These are phyloP conservation scores for Pyrus bretschneideri DNA, from an alignment of 306 rosid genomes.

Conservation along the genomic window DNA sequence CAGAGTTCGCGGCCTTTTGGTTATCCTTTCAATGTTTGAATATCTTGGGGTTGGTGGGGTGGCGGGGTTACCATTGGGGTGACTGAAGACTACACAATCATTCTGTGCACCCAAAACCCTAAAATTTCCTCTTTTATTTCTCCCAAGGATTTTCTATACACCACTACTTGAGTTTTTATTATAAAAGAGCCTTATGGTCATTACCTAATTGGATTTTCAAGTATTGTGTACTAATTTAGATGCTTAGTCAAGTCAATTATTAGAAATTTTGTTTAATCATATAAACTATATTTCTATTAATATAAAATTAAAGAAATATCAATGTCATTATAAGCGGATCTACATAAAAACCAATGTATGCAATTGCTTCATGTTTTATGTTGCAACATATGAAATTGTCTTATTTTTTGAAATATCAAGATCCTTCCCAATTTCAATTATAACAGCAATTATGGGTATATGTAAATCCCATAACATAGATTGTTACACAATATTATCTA, in stretches of 20 bases:
- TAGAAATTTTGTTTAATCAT: neutral
- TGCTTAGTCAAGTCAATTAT: neutral
- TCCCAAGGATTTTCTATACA: neutral
- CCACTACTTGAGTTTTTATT: neutral
- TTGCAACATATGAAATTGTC: too few species aligned
- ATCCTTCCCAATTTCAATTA: too few species aligned
- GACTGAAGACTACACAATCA: neutral
- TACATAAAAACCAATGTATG: too few species aligned
- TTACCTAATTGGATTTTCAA: neutral
- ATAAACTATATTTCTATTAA: neutral
- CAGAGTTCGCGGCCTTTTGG: constrained; percentile 26
- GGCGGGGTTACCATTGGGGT: neutral
- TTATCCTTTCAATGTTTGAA: neutral
- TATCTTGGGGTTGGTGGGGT: neutral
- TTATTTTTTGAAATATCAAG: too few species aligned
- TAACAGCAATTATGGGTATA: too few species aligned
- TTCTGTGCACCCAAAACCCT: constrained; percentile 2
- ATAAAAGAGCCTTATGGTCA: neutral
- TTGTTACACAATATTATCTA: too few species aligned
- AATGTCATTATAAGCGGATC: too few species aligned
- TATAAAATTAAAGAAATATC: neutral
- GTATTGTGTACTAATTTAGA: neutral
- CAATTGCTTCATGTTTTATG: too few species aligned
- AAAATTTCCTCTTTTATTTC: neutral
- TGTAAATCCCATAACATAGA: too few species aligned